Percentiles rank a stretch among this genome's conserved stretches.
Conservation (phyloP, 441 rosid species). For the Oxalis stricta region DNA sequence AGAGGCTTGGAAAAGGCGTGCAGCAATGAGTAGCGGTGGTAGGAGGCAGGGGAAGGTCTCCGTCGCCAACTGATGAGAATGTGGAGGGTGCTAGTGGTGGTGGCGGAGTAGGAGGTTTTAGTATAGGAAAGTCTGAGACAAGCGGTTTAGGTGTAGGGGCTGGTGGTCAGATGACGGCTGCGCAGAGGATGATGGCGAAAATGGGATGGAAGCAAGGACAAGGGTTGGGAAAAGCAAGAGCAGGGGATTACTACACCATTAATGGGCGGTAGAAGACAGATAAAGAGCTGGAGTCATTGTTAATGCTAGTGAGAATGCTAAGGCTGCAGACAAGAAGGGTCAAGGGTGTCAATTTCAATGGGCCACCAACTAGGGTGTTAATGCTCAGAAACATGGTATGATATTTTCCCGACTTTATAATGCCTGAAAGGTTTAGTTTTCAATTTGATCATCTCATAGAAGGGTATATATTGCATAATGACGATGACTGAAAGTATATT, state of each 20-base stretch:
- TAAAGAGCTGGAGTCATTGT: slow-evolving; percentile 96
- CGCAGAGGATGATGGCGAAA: slow-evolving; percentile 98
- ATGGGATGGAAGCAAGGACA: slow-evolving; percentile 99
- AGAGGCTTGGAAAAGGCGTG: slow-evolving; percentile 91
- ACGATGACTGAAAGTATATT: too few species aligned
- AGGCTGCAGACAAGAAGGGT: slow-evolving; percentile 82
- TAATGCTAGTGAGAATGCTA: slow-evolving; percentile 67
- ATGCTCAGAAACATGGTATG: slow-evolving; percentile 88
- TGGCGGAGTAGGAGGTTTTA: slow-evolving; percentile 30
- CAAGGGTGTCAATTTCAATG: slow-evolving; percentile 73
- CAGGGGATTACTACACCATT: slow-evolving; percentile 95
- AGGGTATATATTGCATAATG: not conserved
- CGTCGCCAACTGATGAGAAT: slow-evolving; percentile 68
- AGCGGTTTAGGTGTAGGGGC: slow-evolving; percentile 88
- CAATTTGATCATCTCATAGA: too few species aligned
- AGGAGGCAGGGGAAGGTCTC: slow-evolving; percentile 16
- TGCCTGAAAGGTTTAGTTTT: not conserved
- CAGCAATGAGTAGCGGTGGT: slow-evolving; percentile 64
- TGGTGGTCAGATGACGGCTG: slow-evolving; percentile 98
- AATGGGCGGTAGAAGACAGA: slow-evolving; percentile 96
- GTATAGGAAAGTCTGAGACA: slow-evolving; percentile 70
- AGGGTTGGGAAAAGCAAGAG: slow-evolving; percentile 87
- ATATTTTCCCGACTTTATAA: not conserved
- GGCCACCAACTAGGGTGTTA: slow-evolving; percentile 76
- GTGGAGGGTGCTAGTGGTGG: slow-evolving; percentile 14